phyloP scores from a whole-genome alignment of 176 grass and related monocot species.

The Zea mays region Zm-B73-REFERENCE-NAM-5.0 NC_050105.1:60531001-60531500 shows the following conservation, averaged over 20 bases:
- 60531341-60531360: background rate
- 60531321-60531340: background rate
- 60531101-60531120: conserved; percentile 14
- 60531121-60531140: conserved; percentile 20
- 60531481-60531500: conserved; percentile 43
- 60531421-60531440: conserved; percentile 1
- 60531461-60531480: conserved; percentile 44
- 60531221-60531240: background rate
- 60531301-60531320: background rate
- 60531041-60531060: background rate
- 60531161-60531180: conserved; percentile 4
- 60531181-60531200: background rate
- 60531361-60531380: background rate
- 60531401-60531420: conserved; percentile 13
- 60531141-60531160: background rate
- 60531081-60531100: background rate
- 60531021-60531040: background rate
- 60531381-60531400: background rate
- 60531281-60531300: background rate
- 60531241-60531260: background rate
- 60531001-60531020: background rate
- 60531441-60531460: conserved; percentile 43
- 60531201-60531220: background rate
- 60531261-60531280: background rate
- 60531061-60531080: background rate